Conservation (phyloP, 2,329 filamentous ascomycete species). For the Thielaviopsis populi region DNA sequence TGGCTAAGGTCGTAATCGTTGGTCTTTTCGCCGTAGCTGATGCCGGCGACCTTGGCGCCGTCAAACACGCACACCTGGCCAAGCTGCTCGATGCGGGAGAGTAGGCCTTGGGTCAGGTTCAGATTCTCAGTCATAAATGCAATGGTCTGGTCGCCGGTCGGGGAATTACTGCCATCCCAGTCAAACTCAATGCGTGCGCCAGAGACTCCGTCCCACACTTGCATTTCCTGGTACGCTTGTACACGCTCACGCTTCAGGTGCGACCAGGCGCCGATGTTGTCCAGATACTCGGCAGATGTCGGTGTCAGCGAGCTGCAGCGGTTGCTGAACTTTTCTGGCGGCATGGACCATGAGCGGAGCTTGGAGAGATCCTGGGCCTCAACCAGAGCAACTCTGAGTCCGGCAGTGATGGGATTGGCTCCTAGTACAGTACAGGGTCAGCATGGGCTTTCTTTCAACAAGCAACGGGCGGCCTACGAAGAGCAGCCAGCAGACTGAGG, state of each 20-base stretch:
- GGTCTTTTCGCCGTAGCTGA: conserved; percentile 54
- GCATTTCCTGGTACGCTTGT: conserved; percentile 88
- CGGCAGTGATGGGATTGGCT: conserved; percentile 57
- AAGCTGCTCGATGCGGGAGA: conserved; percentile 56
- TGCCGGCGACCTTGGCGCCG: conserved; percentile 62
- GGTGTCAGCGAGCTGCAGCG: conserved; percentile 91
- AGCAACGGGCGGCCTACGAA: conserved; percentile 40
- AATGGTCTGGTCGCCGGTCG: conserved; percentile 40
- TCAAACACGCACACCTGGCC: conserved; percentile 58
- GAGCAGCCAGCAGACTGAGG: conserved; percentile 62
- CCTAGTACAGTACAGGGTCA: conserved; percentile 34
- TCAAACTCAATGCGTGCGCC: conserved; percentile 82
- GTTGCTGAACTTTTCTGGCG: conserved; percentile 65
- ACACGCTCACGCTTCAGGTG: conserved; percentile 59
- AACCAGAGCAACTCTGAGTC: conserved; percentile 72
- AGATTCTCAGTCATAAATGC: conserved; percentile 95
- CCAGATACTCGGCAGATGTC: conserved; percentile 66
- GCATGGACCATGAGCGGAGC: conserved; percentile 49
- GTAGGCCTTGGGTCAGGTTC: conserved; percentile 67
- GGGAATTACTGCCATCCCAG: conserved; percentile 30
- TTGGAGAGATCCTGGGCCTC: conserved; percentile 75
- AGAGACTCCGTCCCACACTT: conserved; percentile 92
- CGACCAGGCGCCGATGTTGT: conserved; percentile 71
- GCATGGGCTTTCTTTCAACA: background rate
- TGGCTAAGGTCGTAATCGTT: conserved; percentile 61